A percentile compares a stretch with the other conserved stretches of the same genome.
phyloP scores from a whole-genome alignment of 257 asterid species.

The Solanum verrucosum region DNA sequence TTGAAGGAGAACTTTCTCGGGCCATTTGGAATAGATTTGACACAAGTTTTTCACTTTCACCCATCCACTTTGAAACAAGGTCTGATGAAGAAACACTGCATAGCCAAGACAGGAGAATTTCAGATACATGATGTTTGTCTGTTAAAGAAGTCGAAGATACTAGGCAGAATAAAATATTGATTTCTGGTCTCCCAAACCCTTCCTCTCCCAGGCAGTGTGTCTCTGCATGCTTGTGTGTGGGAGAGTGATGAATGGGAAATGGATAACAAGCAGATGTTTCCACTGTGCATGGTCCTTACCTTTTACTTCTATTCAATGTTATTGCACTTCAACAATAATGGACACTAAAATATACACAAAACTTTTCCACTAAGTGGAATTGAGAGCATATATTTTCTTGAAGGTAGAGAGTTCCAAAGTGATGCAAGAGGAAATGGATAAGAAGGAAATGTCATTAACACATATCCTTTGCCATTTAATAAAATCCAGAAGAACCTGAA shows the following conservation, averaged over 20 bases:
- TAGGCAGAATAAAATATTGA: not conserved
- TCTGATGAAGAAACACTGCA: conserved; percentile 74
- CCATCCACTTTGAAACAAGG: conserved; percentile 87
- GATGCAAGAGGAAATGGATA: not conserved
- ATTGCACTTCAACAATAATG: not conserved
- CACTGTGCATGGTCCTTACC: not conserved
- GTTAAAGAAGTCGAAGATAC: not conserved
- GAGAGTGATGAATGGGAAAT: not conserved
- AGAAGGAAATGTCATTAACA: not conserved
- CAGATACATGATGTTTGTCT: not conserved
- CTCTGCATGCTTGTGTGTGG: not conserved
- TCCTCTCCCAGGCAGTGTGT: not conserved
- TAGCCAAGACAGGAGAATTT: not conserved
- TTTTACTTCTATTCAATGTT: not conserved
- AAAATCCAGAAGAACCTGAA: not conserved
- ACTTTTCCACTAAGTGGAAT: not conserved
- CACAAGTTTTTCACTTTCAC: conserved; percentile 82
- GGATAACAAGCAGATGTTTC: not conserved
- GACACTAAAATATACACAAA: not conserved
- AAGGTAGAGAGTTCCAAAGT: not conserved
- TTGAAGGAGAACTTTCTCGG: conserved; percentile 73
- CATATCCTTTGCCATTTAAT: not conserved
- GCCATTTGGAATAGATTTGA: conserved; percentile 83
- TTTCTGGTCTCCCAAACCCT: not conserved
- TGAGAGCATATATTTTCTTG: not conserved